phyloP scores from a whole-genome alignment of 495 filamentous ascomycete genomes.

The Xylaria flabelliformis region DNA sequence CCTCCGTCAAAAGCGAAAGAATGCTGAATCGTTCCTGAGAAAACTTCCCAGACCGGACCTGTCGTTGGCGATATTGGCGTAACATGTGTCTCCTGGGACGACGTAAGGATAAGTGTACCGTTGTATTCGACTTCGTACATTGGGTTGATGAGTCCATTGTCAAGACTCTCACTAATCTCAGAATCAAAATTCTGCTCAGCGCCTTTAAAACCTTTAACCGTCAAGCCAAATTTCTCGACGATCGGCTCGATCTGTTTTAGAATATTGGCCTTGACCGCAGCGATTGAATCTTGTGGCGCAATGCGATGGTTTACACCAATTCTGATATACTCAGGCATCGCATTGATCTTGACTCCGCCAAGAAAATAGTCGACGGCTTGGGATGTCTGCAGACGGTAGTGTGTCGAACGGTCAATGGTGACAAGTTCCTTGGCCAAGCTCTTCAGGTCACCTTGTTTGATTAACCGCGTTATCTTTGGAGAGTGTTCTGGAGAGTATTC shows the following conservation, averaged over 20 bases:
- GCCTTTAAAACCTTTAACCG: conserved; percentile 52
- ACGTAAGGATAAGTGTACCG: conserved; percentile 54
- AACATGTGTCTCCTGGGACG: conserved; percentile 50
- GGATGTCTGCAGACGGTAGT: conserved; percentile 68
- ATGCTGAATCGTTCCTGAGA: conserved; percentile 66
- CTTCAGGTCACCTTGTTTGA: conserved; percentile 60
- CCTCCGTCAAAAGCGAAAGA: conserved; percentile 61
- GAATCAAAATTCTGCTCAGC: conserved; percentile 52
- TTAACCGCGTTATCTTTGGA: conserved; percentile 42
- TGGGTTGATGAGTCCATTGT: conserved; percentile 49
- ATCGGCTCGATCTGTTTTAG: conserved; percentile 57
- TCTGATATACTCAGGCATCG: conserved; percentile 66
- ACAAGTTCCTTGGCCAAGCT: conserved; percentile 63
- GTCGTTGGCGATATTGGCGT: conserved; percentile 66
- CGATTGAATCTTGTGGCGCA: conserved; percentile 62
- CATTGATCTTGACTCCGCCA: conserved; percentile 65
- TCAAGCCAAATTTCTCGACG: conserved; percentile 60
- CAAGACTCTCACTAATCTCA: conserved; percentile 18
- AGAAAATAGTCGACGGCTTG: conserved; percentile 52
- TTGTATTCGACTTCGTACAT: conserved; percentile 62
- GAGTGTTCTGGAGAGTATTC: conserved; percentile 39
- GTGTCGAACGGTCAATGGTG: conserved; percentile 54
- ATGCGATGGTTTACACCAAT: conserved; percentile 70
- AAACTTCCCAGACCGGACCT: conserved; percentile 50
- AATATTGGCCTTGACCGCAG: conserved; percentile 57